phyloP scores from a whole-genome alignment of 2,329 filamentous ascomycete species.

The Stagonosporopsis cucurbitacearum region DNA sequence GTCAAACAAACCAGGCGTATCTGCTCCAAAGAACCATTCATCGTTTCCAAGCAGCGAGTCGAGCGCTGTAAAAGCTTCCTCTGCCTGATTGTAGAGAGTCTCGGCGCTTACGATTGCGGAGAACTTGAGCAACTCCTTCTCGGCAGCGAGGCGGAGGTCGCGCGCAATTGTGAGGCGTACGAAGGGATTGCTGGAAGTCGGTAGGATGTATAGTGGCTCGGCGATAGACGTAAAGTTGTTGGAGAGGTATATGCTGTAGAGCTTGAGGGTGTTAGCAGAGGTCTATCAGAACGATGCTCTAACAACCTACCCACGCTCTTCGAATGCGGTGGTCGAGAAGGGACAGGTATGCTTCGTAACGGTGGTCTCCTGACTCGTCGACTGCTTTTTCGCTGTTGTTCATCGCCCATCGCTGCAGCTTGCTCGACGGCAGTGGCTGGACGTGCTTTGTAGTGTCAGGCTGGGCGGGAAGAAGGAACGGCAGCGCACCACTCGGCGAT shows the following conservation, averaged over 20 bases:
- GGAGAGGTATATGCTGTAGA: constrained; percentile 82
- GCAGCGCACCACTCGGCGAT: constrained; percentile 84
- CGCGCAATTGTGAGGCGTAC: constrained; percentile 69
- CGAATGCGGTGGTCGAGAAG: constrained; percentile 80
- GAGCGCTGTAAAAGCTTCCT: constrained; percentile 68
- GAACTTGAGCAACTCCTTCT: constrained; percentile 73
- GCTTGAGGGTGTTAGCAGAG: constrained; percentile 49
- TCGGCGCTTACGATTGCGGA: constrained; percentile 63
- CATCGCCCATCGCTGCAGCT: constrained; percentile 72
- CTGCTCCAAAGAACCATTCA: constrained; percentile 66
- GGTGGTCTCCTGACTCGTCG: constrained; percentile 59
- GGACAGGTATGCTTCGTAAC: constrained; percentile 77
- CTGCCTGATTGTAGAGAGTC: constrained; percentile 65
- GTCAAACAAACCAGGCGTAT: constrained; percentile 77
- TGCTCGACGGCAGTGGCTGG: constrained; percentile 64
- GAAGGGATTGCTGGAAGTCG: constrained; percentile 64
- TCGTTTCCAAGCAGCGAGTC: constrained; percentile 64
- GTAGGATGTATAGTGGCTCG: constrained; percentile 71
- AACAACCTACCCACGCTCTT: constrained; percentile 74
- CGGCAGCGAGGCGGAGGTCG: constrained; percentile 75
- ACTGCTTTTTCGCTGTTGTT: constrained; percentile 47
- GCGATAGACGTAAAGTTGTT: constrained; percentile 73
- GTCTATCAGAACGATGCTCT: neutral
- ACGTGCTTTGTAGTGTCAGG: constrained; percentile 43
- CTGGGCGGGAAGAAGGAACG: constrained; percentile 74